Conservation (phyloP, 257 asterid genomes). For the Cinchona pubescens region DNA sequence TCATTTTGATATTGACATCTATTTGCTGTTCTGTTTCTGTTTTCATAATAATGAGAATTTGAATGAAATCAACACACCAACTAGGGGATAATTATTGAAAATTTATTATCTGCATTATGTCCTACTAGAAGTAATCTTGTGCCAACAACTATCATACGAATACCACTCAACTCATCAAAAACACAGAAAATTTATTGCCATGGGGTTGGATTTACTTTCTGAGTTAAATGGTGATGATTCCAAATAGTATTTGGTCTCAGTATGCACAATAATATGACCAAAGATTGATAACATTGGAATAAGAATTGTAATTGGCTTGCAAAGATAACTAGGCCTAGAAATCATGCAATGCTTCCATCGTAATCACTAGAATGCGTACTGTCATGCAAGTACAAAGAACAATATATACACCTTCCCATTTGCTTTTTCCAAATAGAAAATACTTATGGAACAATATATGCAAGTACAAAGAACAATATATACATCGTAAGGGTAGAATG, state of each 20-base stretch:
- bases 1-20: constrained; percentile 13
- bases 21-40: no score
- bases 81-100: neutral
- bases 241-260: neutral
- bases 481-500: no score
- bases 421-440: no score
- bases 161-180: no score
- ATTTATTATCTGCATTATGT: neutral
- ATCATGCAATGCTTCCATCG: neutral
- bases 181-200: no score
- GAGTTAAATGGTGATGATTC: neutral
- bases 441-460: no score
- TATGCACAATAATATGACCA: neutral
- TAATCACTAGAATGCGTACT: neutral
- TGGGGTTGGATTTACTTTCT: neutral
- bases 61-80: neutral
- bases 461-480: no score
- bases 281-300: neutral
- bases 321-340: neutral
- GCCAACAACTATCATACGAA: neutral
- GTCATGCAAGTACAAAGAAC: no score
- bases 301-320: neutral
- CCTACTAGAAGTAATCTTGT: neutral
- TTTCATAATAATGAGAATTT: no score
- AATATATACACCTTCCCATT: no score